Conservation (phyloP, 371 early-diverging fungal species). For the Rhizopus microsporus region DNA sequence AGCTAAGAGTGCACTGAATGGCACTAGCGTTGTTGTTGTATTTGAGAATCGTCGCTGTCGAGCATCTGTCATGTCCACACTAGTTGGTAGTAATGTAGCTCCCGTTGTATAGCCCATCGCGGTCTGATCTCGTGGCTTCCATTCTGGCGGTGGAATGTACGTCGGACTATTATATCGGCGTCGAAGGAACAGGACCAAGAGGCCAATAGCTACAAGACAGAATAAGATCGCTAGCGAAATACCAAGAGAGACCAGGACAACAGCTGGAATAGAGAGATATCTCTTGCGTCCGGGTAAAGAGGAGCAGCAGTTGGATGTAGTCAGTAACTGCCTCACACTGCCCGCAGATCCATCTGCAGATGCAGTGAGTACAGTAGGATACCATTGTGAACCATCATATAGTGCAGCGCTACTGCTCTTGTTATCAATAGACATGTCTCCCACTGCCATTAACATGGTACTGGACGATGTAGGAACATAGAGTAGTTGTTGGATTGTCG, state of each 20-base stretch:
- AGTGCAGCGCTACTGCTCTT: conserved; percentile 60
- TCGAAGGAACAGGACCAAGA: conserved; percentile 30
- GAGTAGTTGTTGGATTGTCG: conserved; percentile 25
- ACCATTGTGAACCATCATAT: conserved; percentile 65
- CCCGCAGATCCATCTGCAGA: conserved; percentile 31
- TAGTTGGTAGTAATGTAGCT: neutral
- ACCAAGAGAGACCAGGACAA: conserved; percentile 73
- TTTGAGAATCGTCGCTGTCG: neutral
- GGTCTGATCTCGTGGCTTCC: neutral
- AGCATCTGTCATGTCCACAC: conserved; percentile 10
- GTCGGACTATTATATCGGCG: neutral
- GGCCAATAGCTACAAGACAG: conserved; percentile 51
- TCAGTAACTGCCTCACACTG: conserved; percentile 23
- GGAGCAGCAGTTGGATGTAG: conserved; percentile 27
- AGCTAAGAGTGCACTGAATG: conserved; percentile 34
- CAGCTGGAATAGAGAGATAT: conserved; percentile 60
- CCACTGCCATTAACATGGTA: conserved; percentile 53
- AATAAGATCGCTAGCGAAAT: conserved; percentile 71
- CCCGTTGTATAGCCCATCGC: neutral
- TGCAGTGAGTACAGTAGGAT: conserved; percentile 59
- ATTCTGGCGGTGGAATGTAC: neutral
- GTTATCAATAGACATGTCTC: conserved; percentile 45
- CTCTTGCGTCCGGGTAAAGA: conserved; percentile 13
- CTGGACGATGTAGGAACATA: conserved; percentile 28
- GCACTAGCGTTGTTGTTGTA: conserved; percentile 44